Percentiles rank a stretch among this genome's conserved stretches.
Evolutionary conservation across 345 rosid species (phyloP).

Genomic region (Limnanthes douglasii): DNA sequence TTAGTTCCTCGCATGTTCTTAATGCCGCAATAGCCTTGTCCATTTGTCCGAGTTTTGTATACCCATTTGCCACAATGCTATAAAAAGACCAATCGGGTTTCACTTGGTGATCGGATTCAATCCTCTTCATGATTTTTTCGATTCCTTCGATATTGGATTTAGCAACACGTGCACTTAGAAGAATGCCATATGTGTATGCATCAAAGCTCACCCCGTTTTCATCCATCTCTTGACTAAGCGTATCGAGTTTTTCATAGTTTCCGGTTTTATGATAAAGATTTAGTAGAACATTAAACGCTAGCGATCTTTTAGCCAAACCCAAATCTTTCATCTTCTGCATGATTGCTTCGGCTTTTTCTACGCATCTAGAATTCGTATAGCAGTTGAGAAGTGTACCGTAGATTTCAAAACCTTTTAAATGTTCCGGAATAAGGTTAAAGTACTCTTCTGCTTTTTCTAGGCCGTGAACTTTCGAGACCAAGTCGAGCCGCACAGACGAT

Average conservation of each 20-base stretch:
- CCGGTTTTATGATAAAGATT: slow-evolving; percentile 13
- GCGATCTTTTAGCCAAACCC: slow-evolving; percentile 5
- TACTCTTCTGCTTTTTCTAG: slow-evolving; percentile 20
- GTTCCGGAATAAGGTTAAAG: slow-evolving; percentile 13
- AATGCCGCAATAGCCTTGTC: slow-evolving; percentile 20
- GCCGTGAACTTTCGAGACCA: slow-evolving; percentile 20
- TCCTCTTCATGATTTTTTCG: slow-evolving; percentile 7
- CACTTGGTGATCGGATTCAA: slow-evolving; percentile 15
- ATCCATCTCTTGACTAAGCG: slow-evolving; percentile 16
- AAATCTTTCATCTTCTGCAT: slow-evolving; percentile 20
- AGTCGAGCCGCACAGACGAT: slow-evolving; percentile 22
- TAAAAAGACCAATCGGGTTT: slow-evolving; percentile 11
- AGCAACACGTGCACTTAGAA: slow-evolving; percentile 16
- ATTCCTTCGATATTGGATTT: slow-evolving; percentile 13
- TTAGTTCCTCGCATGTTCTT: slow-evolving; percentile 16
- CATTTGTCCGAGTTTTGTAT: slow-evolving; percentile 8
- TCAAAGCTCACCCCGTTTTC: slow-evolving; percentile 10
- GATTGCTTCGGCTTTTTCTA: slow-evolving; percentile 25
- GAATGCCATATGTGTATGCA: slow-evolving; percentile 5
- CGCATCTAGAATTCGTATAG: slow-evolving; percentile 11
- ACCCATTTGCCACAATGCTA: slow-evolving; percentile 8
- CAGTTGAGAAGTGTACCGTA: slow-evolving; percentile 29
- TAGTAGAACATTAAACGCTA: slow-evolving; percentile 15
- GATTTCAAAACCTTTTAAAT: slow-evolving; percentile 4
- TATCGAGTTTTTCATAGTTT: slow-evolving; percentile 12